Evolutionary conservation across 371 early-diverging fungal genomes (phyloP), one percentile per base, ranked within the genome.

Genomic region (Saksenaea vasiformis): DNA sequence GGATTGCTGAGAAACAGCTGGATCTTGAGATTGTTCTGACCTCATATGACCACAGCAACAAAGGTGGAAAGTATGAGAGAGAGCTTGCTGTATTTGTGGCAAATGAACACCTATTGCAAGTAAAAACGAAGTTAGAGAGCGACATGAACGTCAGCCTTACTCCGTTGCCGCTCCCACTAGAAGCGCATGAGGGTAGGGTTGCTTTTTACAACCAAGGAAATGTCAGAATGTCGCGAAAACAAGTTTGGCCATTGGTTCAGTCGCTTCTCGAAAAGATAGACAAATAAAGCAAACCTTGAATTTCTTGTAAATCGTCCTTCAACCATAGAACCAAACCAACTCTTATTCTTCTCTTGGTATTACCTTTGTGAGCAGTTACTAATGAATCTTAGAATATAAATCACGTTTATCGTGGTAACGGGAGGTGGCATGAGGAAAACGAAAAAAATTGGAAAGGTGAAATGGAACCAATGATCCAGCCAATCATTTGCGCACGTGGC

Each of bases 171-270:
- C 53, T 61, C 43, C 13, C 36, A 22, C 34, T 56, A 1, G 39
- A 27, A 4, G 54, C 56, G 1, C 58, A 43, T 8, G 39, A 67
- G 22, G 27, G 60, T 17, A 11, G 65, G 35, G 15, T 71, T 44
- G 63, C 66, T 5, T 71, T 78, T 19, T 90, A 86, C 63, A 35
- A 60, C 1, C 89, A 88, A 63, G 65, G 70, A 28, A 89, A 91
- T 63, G 60, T 74, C 31, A 74, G 81, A n/a, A 74, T 78, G 72
- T 85, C 88, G 3, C 76, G 92, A 8, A 92, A 92, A 66, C 87
- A 90, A 65, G 67, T 90, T 8, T 90, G 89, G 85, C 92, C 92
- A 5, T 61, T 82, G 36, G 67, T 86, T 22, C 73, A 78, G 41
- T 55, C 41, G 17, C 39, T 53, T 34, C 37, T 61, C 26, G 53